Evolutionary conservation across 163 green algal genomes (phyloP).

Genomic region (Botryococcus braunii): DNA sequence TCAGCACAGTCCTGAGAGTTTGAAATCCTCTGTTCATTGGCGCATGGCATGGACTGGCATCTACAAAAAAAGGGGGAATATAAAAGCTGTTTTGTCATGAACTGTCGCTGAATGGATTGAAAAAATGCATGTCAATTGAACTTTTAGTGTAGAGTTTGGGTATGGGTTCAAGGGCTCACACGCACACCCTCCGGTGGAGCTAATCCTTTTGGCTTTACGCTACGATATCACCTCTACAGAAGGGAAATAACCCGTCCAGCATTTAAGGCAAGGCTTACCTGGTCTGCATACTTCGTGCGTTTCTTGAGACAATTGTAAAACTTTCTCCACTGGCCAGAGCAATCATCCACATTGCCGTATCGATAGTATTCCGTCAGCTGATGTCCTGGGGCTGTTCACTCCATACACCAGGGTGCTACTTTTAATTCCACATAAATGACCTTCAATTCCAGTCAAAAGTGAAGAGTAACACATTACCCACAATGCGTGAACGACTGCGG

Average conservation of each 20-base stretch:
- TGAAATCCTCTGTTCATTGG: not conserved
- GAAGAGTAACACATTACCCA: not conserved
- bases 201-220: not conserved
- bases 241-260: not conserved
- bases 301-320: conserved; percentile 45
- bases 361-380: conserved; percentile 53
- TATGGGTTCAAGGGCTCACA: not conserved
- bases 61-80: too few relatives aligned
- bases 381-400: conserved; percentile 46
- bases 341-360: conserved; percentile 49
- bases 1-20: not conserved
- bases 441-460: not conserved
- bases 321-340: conserved; percentile 34
- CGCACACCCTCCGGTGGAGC: not conserved
- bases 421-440: not conserved
- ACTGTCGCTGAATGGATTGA: not conserved
- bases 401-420: not conserved
- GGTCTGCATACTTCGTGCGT: conserved; percentile 32
- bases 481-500: too few relatives aligned
- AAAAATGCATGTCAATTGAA: not conserved
- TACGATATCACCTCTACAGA: not conserved
- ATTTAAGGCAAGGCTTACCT: conserved; percentile 16
- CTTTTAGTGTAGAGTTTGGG: not conserved
- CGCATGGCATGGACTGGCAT: too few relatives aligned
- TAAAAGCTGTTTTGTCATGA: not conserved